These are phyloP conservation scores for Pichia sp. DNA, from an alignment of 1,139 yeast species.

Conservation along the genomic window DNA sequence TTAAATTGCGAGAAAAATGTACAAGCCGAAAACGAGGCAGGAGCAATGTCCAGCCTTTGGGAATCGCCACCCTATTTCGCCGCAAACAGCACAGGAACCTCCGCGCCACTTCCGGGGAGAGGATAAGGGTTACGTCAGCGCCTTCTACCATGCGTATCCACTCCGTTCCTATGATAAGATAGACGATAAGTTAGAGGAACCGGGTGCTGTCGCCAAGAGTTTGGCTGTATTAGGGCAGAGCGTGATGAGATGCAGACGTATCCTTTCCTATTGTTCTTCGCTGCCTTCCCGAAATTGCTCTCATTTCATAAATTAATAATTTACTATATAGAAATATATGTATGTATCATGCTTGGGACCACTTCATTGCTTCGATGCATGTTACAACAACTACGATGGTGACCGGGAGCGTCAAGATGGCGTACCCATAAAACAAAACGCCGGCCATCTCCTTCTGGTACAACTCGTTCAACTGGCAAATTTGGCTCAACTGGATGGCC, in stretches of 20 bases:
- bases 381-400: slow-evolving; percentile 68
- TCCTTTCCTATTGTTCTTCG: no score
- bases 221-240: no score
- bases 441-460: slow-evolving; percentile 83
- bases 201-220: no score
- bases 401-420: slow-evolving; percentile 69
- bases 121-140: neutral
- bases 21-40: neutral
- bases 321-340: neutral
- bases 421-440: slow-evolving; percentile 85
- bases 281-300: no score
- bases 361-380: slow-evolving; percentile 59
- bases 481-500: slow-evolving; percentile 78
- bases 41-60: neutral
- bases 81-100: neutral
- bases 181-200: neutral
- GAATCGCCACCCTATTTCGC: neutral
- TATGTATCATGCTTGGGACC: slow-evolving; percentile 24
- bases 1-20: neutral
- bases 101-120: neutral
- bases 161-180: neutral
- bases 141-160: neutral
- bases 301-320: no score
- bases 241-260: no score
- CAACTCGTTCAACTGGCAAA: slow-evolving; percentile 70